Conservation (phyloP, 169 alveolate genomes). For the Perkinsus chesapeaki region DNA sequence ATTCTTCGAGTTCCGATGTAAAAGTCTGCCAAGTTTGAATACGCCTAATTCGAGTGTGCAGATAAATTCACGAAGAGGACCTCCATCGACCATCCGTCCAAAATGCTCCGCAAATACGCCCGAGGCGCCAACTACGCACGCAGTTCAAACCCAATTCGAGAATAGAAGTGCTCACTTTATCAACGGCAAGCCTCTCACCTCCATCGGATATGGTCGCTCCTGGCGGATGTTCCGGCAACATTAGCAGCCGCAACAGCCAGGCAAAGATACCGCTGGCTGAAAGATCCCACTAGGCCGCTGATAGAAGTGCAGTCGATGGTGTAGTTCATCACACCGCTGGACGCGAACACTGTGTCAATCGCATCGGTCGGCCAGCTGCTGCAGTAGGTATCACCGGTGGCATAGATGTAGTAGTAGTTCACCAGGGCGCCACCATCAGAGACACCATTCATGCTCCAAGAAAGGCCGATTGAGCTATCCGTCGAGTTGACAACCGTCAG, state of each 20-base stretch:
- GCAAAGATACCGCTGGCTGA: background rate
- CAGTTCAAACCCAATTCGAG: background rate
- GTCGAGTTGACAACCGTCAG: background rate
- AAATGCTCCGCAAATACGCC: too few species aligned
- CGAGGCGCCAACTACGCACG: background rate
- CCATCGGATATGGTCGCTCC: background rate
- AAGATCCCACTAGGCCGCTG: background rate
- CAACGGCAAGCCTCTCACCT: background rate
- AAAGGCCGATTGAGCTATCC: background rate
- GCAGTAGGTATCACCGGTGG: background rate
- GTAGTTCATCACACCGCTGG: background rate
- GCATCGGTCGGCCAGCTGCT: background rate
- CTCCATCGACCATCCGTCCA: too few species aligned
- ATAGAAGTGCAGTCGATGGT: background rate
- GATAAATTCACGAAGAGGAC: background rate
- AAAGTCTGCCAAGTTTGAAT: background rate
- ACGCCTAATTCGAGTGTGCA: background rate
- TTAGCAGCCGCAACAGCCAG: background rate
- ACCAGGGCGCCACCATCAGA: background rate
- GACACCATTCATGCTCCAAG: background rate
- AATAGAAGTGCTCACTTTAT: background rate
- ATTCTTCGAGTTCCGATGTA: background rate
- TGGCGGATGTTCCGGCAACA: background rate
- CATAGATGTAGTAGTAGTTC: background rate
- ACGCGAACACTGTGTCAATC: background rate